Base-by-base conservation (phyloP, 768 basidiomycete species). In the Auricularia sp. region DNA sequence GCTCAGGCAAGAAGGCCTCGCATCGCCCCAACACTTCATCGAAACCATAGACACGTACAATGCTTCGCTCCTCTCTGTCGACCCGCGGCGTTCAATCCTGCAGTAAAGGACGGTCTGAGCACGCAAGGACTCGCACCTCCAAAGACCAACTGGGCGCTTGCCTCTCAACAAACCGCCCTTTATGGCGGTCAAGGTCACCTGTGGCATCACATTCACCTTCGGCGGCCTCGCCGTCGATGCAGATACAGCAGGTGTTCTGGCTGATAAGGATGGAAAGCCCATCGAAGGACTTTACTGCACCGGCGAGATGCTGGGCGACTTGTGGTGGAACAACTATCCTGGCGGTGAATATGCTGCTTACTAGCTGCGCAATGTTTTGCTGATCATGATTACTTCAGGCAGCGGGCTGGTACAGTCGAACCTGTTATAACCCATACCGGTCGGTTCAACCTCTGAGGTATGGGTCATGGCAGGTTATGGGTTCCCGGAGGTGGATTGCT, bases 201-300 rank as follows among this genome's bases (percentile, higher is more conserved):
- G 87, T 73, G 87, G 86, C 5, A 81, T 87, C 63, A 88, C 87
- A 1, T 89, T 87, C 74, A 88, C 86, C 1, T 88, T 87, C 74
- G 86, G 87, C 0, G 87, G 87, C 1, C 71, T 88, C 2, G 82
- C 79, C 0, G 82, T 88, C 66, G 80, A 87, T 67, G 79, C 84
- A 0, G 69, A 75, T 16, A 84, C 82, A 0, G 79, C 82, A 10
- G 79, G 72, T 1, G 85, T 88, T 5, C 60, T 86, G 1, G 78
- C 77, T 0, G 76, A 77, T 34, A 68, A 70, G 61, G 78, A 73
- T 1, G 78, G 77, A 10, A 68, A 71, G 16, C 68, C 71, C 11
- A 84, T 88, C 42, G 71, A 68, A 7, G 85, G 87, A 2, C 70
- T 89, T 44, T 87, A 83, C 71, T 86, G 84, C 67, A 77, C 85